Evolutionary conservation across 352 stramenopile species (phyloP).

Genomic region (Phytopythium ostracodes): DNA sequence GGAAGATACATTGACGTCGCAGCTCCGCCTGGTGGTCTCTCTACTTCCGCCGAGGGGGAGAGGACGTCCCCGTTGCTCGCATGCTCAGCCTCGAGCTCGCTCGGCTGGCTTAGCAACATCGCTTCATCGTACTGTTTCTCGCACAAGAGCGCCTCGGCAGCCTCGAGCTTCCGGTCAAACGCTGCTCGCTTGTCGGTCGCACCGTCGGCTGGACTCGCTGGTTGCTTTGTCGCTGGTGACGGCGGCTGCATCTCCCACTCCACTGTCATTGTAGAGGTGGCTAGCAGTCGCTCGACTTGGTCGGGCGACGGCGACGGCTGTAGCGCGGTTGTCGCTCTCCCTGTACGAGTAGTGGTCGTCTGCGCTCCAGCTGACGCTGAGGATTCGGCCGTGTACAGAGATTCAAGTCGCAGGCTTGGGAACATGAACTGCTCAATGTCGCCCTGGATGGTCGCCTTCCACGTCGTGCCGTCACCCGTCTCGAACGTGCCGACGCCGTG

Average conservation of each 20-base stretch:
- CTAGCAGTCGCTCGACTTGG: constrained; percentile 32
- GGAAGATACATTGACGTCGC: constrained; percentile 22
- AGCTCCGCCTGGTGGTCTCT: background rate
- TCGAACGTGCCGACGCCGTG: constrained; percentile 48
- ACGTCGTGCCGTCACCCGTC: constrained; percentile 42
- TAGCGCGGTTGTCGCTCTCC: background rate
- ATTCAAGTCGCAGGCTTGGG: constrained; percentile 54
- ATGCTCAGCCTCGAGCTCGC: background rate
- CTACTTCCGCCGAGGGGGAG: background rate
- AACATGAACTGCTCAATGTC: constrained; percentile 78
- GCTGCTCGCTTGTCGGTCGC: constrained; percentile 22
- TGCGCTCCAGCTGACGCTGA: background rate
- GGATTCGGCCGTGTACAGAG: constrained; percentile 24
- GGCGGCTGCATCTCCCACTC: constrained; percentile 49
- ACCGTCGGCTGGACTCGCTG: constrained; percentile 18
- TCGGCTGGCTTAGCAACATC: constrained; percentile 1
- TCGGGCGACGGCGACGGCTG: constrained; percentile 22
- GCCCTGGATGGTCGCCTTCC: constrained; percentile 54
- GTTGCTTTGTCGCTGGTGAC: constrained; percentile 19
- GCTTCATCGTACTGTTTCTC: constrained; percentile 33
- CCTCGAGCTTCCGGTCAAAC: constrained; percentile 61
- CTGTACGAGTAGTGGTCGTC: background rate
- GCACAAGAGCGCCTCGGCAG: constrained; percentile 45
- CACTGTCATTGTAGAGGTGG: constrained; percentile 28
- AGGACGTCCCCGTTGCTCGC: background rate